Evolutionary conservation across 805 yeast species (phyloP).

Genomic region (Blastobotrys mokoenaii): DNA sequence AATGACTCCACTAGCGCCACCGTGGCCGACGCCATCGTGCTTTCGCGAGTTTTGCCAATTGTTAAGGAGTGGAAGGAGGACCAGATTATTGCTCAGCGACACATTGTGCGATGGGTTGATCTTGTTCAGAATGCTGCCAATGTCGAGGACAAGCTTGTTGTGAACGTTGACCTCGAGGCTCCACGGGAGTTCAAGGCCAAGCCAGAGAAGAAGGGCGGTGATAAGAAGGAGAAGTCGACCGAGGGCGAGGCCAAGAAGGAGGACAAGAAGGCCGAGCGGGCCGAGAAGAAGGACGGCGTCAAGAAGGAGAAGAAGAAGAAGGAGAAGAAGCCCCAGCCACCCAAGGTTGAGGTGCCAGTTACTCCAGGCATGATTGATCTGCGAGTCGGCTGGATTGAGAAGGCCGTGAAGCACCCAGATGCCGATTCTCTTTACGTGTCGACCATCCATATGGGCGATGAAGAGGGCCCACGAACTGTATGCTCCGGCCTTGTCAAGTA

Average conservation of each 20-base stretch:
- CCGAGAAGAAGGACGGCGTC: conserved; percentile 15
- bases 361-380: conserved; percentile 82
- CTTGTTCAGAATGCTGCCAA: conserved; percentile 61
- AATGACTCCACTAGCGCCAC: conserved; percentile 51
- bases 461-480: conserved; percentile 94
- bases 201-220: conserved; percentile 29
- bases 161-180: conserved; percentile 54
- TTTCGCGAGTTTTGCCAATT: conserved; percentile 55
- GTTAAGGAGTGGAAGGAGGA: conserved; percentile 50
- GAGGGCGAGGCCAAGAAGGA: conserved; percentile 42
- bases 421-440: conserved; percentile 96
- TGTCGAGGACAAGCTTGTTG: conserved; percentile 36
- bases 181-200: conserved; percentile 64
- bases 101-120: conserved; percentile 88
- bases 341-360: conserved; percentile 48
- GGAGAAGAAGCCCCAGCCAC: conserved; percentile 43
- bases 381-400: conserved; percentile 93
- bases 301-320: conserved; percentile 40
- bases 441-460: conserved; percentile 94
- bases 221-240: conserved; percentile 10
- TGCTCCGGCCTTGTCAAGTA: conserved; percentile 94
- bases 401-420: conserved; percentile 94
- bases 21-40: conserved; percentile 61
- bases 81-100: conserved; percentile 61
- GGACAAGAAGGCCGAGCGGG: conserved; percentile 17